These are phyloP conservation scores for Lactarius vividus DNA, from an alignment of 768 basidiomycete species.

Conservation along the genomic window DNA sequence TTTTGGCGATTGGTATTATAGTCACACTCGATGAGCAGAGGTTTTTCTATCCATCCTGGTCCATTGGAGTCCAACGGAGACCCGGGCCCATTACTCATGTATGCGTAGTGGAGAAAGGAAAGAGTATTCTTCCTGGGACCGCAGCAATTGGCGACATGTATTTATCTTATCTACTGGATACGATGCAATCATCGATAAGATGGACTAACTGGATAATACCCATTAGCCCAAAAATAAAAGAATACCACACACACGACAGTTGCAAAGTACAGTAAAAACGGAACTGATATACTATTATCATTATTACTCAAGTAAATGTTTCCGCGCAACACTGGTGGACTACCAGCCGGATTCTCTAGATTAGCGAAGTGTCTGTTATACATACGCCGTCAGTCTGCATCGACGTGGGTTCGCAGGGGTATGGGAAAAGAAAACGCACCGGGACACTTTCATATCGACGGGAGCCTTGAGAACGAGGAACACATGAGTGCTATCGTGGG, in stretches of 20 bases:
- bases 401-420: constrained; percentile 18
- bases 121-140: background rate
- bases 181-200: too few species aligned
- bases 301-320: constrained; percentile 10
- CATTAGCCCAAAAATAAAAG: background rate
- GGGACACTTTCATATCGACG: constrained; percentile 71
- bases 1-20: constrained; percentile 72
- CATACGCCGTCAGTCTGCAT: background rate
- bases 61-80: background rate
- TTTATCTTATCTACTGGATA: too few species aligned
- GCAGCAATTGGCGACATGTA: background rate
- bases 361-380: constrained; percentile 18
- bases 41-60: constrained; percentile 53
- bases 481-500: constrained; percentile 77
- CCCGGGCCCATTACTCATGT: constrained; percentile 3
- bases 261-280: background rate
- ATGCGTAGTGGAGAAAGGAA: constrained; percentile 7
- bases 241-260: background rate
- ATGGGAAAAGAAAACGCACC: constrained; percentile 46
- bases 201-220: too few species aligned
- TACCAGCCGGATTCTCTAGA: constrained; percentile 7
- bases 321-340: constrained; percentile 19
- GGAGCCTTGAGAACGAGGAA: constrained; percentile 87
- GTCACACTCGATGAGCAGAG: constrained; percentile 79
- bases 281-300: background rate